A percentile compares a stretch with the other conserved stretches of the same genome.
Conservation (phyloP, 805 yeast species). For the Blastobotrys chiropterorum region DNA sequence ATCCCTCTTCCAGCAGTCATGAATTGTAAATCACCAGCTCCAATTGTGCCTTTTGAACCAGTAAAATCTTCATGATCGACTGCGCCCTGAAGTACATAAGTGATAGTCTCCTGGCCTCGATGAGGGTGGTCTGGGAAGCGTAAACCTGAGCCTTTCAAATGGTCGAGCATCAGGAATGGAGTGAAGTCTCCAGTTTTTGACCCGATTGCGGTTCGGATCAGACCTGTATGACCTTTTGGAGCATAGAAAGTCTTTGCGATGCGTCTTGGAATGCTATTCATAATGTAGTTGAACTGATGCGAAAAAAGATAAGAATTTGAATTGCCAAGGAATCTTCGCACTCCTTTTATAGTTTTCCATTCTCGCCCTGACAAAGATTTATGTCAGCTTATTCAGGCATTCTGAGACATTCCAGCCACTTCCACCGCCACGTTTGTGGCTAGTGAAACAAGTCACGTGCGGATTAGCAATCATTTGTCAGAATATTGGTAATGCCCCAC, state of each 20-base stretch:
- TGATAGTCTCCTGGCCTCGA: slow-evolving; percentile 72
- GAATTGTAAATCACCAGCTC: slow-evolving; percentile 79
- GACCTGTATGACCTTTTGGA: not conserved
- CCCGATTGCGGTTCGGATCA: not conserved
- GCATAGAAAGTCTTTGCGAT: not conserved
- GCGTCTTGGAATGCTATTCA: not conserved
- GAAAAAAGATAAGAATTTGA: not conserved
- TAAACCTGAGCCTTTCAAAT: slow-evolving; percentile 56
- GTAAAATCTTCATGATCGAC: slow-evolving; percentile 82
- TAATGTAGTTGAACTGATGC: not conserved
- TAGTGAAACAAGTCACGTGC: not conserved
- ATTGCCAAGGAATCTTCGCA: not conserved
- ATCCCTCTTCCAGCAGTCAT: slow-evolving; percentile 91
- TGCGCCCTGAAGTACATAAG: slow-evolving; percentile 55
- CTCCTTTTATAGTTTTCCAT: not conserved
- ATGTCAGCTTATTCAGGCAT: not conserved
- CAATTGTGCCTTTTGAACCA: slow-evolving; percentile 65
- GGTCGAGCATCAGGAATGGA: slow-evolving; percentile 77
- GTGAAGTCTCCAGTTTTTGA: slow-evolving; percentile 47
- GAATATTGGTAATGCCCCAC: too few relatives aligned
- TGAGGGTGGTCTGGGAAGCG: slow-evolving; percentile 83
- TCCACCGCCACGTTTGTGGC: not conserved
- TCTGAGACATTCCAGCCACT: not conserved
- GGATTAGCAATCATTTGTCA: not conserved
- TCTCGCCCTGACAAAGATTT: not conserved